Evolutionary conservation across 2,329 filamentous ascomycete species (phyloP).

Genomic region (Cytospora schulzeri): DNA sequence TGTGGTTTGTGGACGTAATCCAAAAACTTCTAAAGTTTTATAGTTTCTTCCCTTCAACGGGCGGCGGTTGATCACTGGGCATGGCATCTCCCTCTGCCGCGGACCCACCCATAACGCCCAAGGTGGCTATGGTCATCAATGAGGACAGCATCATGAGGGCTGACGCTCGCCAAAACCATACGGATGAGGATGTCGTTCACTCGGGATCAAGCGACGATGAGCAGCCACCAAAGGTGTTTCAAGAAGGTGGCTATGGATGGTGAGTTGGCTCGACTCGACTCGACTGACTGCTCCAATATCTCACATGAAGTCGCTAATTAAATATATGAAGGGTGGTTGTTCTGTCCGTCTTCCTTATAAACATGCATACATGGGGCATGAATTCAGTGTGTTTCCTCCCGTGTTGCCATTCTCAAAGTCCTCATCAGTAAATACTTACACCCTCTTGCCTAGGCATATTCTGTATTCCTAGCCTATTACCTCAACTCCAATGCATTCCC

Average conservation of each 20-base stretch:
- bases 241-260: slow-evolving; percentile 65
- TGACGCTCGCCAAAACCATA: slow-evolving; percentile 5
- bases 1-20: not conserved
- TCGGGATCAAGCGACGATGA: slow-evolving; percentile 32
- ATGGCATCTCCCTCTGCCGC: not conserved
- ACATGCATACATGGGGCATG: slow-evolving; percentile 74
- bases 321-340: slow-evolving; percentile 52
- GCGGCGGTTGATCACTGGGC: not conserved
- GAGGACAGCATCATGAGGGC: slow-evolving; percentile 6
- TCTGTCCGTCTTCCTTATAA: slow-evolving; percentile 57
- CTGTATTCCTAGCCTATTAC: slow-evolving; percentile 60
- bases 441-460: slow-evolving; percentile 10
- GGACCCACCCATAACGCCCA: not conserved
- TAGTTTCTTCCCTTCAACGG: not conserved
- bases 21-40: not conserved
- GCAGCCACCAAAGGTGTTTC: slow-evolving; percentile 38
- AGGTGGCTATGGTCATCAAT: not conserved
- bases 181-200: slow-evolving; percentile 23
- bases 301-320: slow-evolving; percentile 9
- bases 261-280: slow-evolving; percentile 31
- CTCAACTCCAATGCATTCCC: slow-evolving; percentile 62
- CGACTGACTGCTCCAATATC: not conserved
- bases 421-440: slow-evolving; percentile 11
- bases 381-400: slow-evolving; percentile 56
- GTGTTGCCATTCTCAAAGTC: not conserved